Evolutionary conservation across 2,329 filamentous ascomycete genomes (phyloP).

Genomic region (Westerdykella sp.): DNA sequence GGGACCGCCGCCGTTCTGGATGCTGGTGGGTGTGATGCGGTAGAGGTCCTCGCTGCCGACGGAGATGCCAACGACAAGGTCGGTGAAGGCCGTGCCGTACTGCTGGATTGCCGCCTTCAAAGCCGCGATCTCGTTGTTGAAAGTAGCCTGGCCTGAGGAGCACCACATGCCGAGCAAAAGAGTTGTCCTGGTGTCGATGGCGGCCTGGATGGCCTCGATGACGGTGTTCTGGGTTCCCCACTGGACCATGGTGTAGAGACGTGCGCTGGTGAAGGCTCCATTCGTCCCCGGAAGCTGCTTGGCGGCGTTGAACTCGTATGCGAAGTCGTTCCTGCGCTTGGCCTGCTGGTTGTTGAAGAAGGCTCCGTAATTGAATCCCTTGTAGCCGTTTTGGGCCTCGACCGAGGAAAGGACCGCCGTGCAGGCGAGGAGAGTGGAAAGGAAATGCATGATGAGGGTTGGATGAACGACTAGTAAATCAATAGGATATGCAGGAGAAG

Average conservation of each 20-base stretch:
- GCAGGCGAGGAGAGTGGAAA: conserved; percentile 31
- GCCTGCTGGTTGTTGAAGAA: conserved; percentile 54
- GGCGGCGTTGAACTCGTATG: conserved; percentile 62
- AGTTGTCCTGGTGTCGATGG: conserved; percentile 70
- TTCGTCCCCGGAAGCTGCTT: conserved; percentile 57
- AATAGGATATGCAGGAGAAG: not conserved
- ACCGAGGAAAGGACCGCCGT: conserved; percentile 37
- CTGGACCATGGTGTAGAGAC: conserved; percentile 73
- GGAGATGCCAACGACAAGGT: conserved; percentile 72
- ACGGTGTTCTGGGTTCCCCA: conserved; percentile 57
- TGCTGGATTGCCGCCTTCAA: conserved; percentile 61
- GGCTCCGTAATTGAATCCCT: conserved; percentile 69
- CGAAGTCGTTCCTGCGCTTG: conserved; percentile 60
- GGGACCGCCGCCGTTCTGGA: conserved; percentile 52
- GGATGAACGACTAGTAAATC: conserved; percentile 1
- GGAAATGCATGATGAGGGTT: conserved; percentile 28
- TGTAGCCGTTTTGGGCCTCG: conserved; percentile 25
- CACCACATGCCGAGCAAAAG: conserved; percentile 82
- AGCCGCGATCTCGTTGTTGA: conserved; percentile 69
- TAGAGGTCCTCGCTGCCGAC: conserved; percentile 74
- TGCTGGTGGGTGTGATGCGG: conserved; percentile 58
- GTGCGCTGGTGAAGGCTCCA: conserved; percentile 59
- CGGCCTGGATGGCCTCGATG: conserved; percentile 69
- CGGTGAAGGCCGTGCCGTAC: conserved; percentile 61
- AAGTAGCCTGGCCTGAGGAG: conserved; percentile 56